Evolutionary conservation across 2,329 filamentous ascomycete species (phyloP).

Genomic region (Lecanoromycetidae sp.): DNA sequence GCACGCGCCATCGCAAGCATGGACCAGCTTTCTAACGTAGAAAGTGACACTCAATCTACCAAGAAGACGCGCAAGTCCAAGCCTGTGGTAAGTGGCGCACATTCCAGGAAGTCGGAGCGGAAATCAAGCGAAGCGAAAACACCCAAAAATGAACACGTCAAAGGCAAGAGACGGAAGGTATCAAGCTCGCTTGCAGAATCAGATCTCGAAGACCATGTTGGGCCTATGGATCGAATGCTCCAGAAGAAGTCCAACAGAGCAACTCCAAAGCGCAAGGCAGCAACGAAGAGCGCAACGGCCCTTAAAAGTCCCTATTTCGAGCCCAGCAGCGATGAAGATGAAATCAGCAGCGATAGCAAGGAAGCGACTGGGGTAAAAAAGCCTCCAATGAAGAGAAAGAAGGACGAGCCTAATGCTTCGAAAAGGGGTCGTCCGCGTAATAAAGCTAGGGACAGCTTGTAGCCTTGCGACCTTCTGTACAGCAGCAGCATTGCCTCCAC

Average conservation of each 20-base stretch:
- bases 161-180: neutral
- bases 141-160: neutral
- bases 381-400: neutral
- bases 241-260: neutral
- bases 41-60: neutral
- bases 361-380: neutral
- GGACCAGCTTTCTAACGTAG: neutral
- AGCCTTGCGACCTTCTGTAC: too few species aligned
- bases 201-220: neutral
- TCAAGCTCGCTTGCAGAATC: neutral
- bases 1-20: neutral
- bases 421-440: neutral
- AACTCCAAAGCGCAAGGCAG: constrained; percentile 8
- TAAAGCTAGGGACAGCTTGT: constrained; percentile 27
- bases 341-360: neutral
- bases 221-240: neutral
- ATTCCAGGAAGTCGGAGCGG: neutral
- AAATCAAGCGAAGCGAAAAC: neutral
- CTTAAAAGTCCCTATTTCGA: constrained; percentile 14
- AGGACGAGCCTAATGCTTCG: neutral
- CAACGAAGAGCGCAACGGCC: constrained; percentile 11
- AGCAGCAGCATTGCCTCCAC: too few species aligned
- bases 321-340: constrained; percentile 16
- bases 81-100: neutral
- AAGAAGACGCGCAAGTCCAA: neutral